Base-by-base conservation (phyloP, 2,329 filamentous ascomycete species). In the Fusarium sp. region DNA sequence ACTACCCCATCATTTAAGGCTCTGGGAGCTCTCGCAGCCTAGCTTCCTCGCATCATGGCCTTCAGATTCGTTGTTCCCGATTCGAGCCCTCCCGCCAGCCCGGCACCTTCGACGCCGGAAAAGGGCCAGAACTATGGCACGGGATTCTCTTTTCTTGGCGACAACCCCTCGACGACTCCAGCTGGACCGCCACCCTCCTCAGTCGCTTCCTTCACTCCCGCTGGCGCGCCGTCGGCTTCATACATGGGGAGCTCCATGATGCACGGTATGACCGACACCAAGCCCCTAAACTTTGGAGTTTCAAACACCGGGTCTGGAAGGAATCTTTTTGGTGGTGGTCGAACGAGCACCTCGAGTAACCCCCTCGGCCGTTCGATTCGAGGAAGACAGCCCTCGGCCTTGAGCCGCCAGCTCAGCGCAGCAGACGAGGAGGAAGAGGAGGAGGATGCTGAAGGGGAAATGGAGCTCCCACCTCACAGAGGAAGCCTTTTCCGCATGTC, bases 221-320 rank as follows among this genome's bases (percentile, higher is more conserved):
- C 82, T 14, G 87, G 87, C 61, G 85, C 85, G 14, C 86, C 86
- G 0, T 85, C 86, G 20, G 84, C 82, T 29, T 84, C 84, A 11
- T 87, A 82, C 71, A 77, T 88, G 36, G 83, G 85, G 61, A 87
- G 85, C 77, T 87, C 86, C 36, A 81, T 87, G 58, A 79, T 85
- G 78, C 81, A 81, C 51, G 81, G 78, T 44, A 78, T 79, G 72
- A 77, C 77, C 36, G 77, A 77, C 33, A 77, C 77, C 16, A 83
- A 82, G 50, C 73, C 82, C 0, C 76, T 78, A 16, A 79, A 74
- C 63, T 83, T 83, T 59, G 80, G 80, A n/a, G 76, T 64, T 68
- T 61, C 63, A 33, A 63, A 66, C 27, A 34, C 61, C 6, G 46
- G 73, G 27, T 69, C 78, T 9, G 77, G 74, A 11, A 78, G 76